Evolutionary conservation across 164 flowering plant species (phyloP).

Genomic region (Platanus orientalis): DNA sequence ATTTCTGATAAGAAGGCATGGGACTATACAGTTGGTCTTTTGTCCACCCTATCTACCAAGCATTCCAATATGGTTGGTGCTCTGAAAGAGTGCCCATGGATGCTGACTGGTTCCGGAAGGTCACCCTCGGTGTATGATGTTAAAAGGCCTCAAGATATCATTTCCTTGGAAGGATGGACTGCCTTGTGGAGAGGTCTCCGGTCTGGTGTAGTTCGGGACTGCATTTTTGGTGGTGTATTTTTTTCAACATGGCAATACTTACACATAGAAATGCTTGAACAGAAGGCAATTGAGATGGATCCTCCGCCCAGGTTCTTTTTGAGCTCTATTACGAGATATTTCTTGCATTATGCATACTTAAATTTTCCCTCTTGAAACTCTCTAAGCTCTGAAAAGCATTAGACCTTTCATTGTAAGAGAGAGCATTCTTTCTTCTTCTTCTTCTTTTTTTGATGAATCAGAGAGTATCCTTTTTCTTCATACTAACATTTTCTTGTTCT

Average conservation of each 20-base stretch:
- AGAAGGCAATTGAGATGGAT: slow-evolving; percentile 82
- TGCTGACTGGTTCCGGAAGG: slow-evolving; percentile 90
- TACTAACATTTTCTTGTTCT: too few species aligned
- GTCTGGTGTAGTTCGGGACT: slow-evolving; percentile 73
- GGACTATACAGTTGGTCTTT: slow-evolving; percentile 49
- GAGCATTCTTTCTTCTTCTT: too few species aligned
- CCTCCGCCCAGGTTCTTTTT: slow-evolving; percentile 60
- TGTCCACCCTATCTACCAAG: slow-evolving; percentile 55
- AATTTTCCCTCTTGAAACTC: neutral
- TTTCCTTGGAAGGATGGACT: slow-evolving; percentile 80
- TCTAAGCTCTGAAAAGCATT: too few species aligned
- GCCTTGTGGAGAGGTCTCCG: slow-evolving; percentile 81
- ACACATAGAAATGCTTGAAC: slow-evolving; percentile 69
- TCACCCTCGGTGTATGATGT: slow-evolving; percentile 67
- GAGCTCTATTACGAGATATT: neutral
- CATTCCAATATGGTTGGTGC: slow-evolving; percentile 53
- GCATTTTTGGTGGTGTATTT: slow-evolving; percentile 73
- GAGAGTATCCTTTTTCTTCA: too few species aligned
- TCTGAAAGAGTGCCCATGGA: slow-evolving; percentile 83
- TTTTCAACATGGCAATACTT: slow-evolving; percentile 82
- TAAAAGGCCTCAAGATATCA: slow-evolving; percentile 40
- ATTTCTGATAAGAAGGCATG: slow-evolving; percentile 53
- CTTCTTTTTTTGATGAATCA: too few species aligned
- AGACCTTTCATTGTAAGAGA: too few species aligned
- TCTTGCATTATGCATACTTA: neutral